phyloP scores from a whole-genome alignment of 2,329 filamentous ascomycete genomes.

The Arthroderma sp. region DNA sequence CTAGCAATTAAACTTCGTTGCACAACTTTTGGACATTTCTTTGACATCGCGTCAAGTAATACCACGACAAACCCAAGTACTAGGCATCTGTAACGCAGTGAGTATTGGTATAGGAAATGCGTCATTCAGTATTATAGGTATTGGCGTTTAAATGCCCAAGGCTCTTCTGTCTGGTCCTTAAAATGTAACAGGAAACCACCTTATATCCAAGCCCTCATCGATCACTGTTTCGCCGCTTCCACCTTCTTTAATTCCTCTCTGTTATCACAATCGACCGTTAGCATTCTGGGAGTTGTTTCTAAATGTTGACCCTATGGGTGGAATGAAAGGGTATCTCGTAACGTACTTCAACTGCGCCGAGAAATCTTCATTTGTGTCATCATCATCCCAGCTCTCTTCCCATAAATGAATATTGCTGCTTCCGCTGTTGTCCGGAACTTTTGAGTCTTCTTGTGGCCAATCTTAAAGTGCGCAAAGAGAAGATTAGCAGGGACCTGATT shows the following conservation, averaged over 20 bases:
- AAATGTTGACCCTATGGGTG: constrained; percentile 5
- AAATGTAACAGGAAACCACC: no score
- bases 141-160: no score
- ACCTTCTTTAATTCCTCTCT: constrained; percentile 88
- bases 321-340: background rate
- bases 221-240: constrained; percentile 39
- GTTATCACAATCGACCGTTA: background rate
- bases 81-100: no score
- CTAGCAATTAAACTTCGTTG: no score
- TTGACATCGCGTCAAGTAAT: no score
- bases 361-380: constrained; percentile 94
- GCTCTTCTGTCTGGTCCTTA: no score
- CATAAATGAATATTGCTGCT: constrained; percentile 66
- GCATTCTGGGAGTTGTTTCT: no score
- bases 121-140: no score
- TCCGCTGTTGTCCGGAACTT: constrained; percentile 45
- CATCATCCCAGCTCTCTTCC: constrained; percentile 99
- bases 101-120: no score
- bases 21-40: no score
- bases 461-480: constrained; percentile 40
- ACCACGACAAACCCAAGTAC: no score
- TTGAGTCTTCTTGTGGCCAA: constrained; percentile 84
- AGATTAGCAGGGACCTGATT: background rate
- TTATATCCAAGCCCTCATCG: no score
- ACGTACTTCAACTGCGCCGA: constrained; percentile 82